phyloP scores from a whole-genome alignment of 140 eudicot genomes.

The Senecio squalidus region DNA sequence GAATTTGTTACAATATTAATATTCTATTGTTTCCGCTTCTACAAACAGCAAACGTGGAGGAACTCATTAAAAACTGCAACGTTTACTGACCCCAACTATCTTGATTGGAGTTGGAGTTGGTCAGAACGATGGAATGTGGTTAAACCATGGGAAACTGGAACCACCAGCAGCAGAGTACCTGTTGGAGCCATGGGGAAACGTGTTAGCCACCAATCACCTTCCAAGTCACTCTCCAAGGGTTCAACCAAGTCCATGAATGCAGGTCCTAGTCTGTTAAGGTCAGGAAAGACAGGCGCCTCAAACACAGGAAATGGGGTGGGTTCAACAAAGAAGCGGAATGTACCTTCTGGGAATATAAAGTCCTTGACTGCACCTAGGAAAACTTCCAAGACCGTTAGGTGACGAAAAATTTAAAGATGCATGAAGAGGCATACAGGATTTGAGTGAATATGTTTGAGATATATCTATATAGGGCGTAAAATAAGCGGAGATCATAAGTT shows the following conservation, averaged over 20 bases:
- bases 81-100: constrained; percentile 48
- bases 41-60: constrained; percentile 58
- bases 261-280: constrained; percentile 20
- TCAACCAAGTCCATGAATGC: constrained; percentile 9
- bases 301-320: constrained; percentile 8
- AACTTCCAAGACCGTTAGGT: not conserved
- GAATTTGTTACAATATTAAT: not conserved
- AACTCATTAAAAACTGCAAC: constrained; percentile 34
- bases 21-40: not conserved
- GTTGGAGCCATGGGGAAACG: not conserved
- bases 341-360: constrained; percentile 28
- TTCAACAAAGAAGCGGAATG: constrained; percentile 35
- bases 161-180: constrained; percentile 2
- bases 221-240: constrained; percentile 10
- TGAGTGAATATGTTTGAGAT: constrained; percentile 5
- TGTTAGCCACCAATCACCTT: constrained; percentile 27
- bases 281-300: constrained; percentile 20
- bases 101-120: constrained; percentile 95
- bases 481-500: constrained; percentile 10
- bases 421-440: not conserved
- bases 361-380: constrained; percentile 28
- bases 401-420: not conserved
- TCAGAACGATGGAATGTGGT: constrained; percentile 81
- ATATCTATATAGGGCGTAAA: constrained; percentile 11
- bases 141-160: constrained; percentile 54